Evolutionary conservation across 1,284 basidiomycete genomes (phyloP).

Genomic region (Testicularia cyperi): DNA sequence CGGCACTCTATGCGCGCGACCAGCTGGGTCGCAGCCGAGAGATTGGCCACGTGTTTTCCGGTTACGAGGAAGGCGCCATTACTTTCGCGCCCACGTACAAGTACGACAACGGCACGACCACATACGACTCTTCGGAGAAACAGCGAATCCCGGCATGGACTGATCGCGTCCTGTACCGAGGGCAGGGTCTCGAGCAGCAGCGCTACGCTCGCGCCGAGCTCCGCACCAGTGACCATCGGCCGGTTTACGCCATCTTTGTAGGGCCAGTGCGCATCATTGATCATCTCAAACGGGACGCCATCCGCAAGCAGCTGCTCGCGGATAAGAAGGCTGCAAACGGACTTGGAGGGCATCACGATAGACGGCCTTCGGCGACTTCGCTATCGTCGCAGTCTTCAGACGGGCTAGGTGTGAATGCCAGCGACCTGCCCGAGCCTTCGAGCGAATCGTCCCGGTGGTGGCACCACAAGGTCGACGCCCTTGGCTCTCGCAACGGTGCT

Average conservation of each 20-base stretch:
- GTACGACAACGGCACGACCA: slow-evolving; percentile 74
- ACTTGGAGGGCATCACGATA: slow-evolving; percentile 1
- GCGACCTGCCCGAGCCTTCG: slow-evolving; percentile 33
- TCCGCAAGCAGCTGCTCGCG: slow-evolving; percentile 67
- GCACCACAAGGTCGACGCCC: slow-evolving; percentile 4
- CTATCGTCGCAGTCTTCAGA: slow-evolving; percentile 15
- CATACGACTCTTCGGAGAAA: slow-evolving; percentile 95
- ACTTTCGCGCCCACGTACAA: slow-evolving; percentile 86
- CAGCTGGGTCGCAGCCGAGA: slow-evolving; percentile 43
- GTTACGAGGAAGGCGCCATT: slow-evolving; percentile 84
- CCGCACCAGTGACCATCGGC: slow-evolving; percentile 87
- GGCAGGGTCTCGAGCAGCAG: slow-evolving; percentile 43
- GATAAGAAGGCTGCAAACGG: slow-evolving; percentile 19
- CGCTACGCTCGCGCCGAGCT: slow-evolving; percentile 72
- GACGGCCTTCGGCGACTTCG: slow-evolving; percentile 8
- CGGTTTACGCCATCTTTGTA: slow-evolving; percentile 83
- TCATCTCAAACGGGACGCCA: slow-evolving; percentile 69
- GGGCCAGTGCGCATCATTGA: slow-evolving; percentile 79
- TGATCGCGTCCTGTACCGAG: slow-evolving; percentile 71
- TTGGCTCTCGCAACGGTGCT: too few species aligned
- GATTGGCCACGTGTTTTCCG: slow-evolving; percentile 68
- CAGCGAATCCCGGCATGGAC: slow-evolving; percentile 94
- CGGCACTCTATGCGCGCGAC: slow-evolving; percentile 75
- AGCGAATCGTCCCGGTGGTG: slow-evolving; percentile 35
- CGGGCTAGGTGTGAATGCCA: too few species aligned